Evolutionary conservation across 2,329 filamentous ascomycete genomes (phyloP).

Genomic region (Drechslera avenae): DNA sequence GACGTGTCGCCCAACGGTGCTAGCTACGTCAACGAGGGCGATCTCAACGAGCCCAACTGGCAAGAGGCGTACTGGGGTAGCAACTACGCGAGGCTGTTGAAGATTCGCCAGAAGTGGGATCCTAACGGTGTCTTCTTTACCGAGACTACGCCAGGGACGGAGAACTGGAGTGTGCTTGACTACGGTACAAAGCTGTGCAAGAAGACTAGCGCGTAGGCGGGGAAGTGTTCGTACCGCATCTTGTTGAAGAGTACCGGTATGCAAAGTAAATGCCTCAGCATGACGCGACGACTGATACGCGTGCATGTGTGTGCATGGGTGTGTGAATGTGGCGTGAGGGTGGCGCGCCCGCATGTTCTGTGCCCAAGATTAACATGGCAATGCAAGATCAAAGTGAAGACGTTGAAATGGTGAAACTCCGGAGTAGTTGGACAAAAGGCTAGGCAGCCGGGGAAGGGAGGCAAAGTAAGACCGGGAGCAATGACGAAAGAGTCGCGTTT

Average conservation of each 20-base stretch:
- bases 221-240: background rate
- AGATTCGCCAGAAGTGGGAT: constrained; percentile 42
- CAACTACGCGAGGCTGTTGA: constrained; percentile 41
- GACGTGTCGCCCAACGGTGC: constrained; percentile 39
- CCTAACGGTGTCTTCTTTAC: constrained; percentile 44
- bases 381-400: too few species aligned
- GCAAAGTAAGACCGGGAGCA: constrained; percentile 22
- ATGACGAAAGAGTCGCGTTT: constrained; percentile 25
- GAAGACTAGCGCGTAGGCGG: constrained; percentile 15
- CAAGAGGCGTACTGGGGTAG: constrained; percentile 44
- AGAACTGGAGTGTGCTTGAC: constrained; percentile 43
- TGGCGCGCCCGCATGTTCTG: too few species aligned
- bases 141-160: constrained; percentile 43
- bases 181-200: constrained; percentile 45
- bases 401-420: background rate
- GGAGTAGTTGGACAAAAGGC: constrained; percentile 9
- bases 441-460: constrained; percentile 6
- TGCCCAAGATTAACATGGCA: too few species aligned
- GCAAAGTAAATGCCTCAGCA: too few species aligned
- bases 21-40: constrained; percentile 46
- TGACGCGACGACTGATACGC: too few species aligned
- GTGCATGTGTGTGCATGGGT: too few species aligned
- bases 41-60: constrained; percentile 46
- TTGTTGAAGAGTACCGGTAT: too few species aligned
- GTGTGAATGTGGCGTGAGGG: too few species aligned